phyloP scores from a whole-genome alignment of 73 alveolate species.

The Paramecium primaurelia region DNA sequence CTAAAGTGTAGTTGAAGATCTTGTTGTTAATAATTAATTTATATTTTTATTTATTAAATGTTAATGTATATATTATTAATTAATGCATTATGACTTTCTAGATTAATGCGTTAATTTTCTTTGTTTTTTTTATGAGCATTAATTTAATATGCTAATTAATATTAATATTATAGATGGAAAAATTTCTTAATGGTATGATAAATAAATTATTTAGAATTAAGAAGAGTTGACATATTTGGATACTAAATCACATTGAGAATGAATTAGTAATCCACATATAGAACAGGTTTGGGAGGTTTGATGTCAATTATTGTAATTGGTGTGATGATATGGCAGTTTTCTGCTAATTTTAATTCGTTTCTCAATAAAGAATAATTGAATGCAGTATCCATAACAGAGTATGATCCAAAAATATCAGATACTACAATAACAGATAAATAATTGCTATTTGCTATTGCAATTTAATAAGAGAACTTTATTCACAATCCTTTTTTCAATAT shows the following conservation, averaged over 20 bases:
- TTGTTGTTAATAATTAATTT: not conserved
- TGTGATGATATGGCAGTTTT: not conserved
- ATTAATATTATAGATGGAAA: not conserved
- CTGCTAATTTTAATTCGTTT: not conserved
- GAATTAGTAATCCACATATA: not conserved
- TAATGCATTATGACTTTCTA: not conserved
- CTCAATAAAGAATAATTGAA: not conserved
- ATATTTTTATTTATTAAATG: not conserved
- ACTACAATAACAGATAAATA: not conserved
- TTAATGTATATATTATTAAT: not conserved
- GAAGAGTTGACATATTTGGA: conserved; percentile 29
- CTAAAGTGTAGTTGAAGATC: not conserved
- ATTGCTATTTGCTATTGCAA: not conserved
- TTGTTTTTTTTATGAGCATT: not conserved
- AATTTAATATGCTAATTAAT: not conserved
- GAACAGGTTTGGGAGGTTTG: not conserved
- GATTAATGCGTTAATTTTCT: not conserved
- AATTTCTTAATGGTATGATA: not conserved
- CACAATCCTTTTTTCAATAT: not conserved
- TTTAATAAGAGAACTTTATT: not conserved
- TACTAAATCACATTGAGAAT: not conserved
- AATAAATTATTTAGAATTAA: not conserved
- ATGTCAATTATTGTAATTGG: not conserved
- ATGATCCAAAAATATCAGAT: not conserved
- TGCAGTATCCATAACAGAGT: not conserved